Base-by-base conservation (phyloP, 2,329 filamentous ascomycete genomes). In the Bipolaris gigantea region DNA sequence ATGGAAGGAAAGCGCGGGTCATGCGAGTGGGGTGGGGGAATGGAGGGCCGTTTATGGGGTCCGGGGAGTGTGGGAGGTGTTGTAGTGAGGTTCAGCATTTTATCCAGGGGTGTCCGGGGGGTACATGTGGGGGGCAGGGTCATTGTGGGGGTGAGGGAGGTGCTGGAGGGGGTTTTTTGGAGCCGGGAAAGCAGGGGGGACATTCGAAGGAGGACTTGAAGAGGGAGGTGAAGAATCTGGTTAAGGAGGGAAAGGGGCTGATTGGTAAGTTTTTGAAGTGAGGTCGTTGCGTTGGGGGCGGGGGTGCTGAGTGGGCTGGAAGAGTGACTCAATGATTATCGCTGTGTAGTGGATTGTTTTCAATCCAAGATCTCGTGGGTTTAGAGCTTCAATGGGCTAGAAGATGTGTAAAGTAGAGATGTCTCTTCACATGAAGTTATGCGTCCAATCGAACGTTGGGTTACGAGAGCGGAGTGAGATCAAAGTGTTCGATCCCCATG, bases 1-100 rank as follows among this genome's bases (percentile, higher is more conserved):
- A n/a, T n/a, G n/a, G n/a, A n/a, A n/a, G n/a, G n/a, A n/a, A n/a
- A n/a, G n/a, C n/a, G n/a, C n/a, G n/a, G n/a, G n/a, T n/a, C n/a
- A n/a, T n/a, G n/a, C n/a, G n/a, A n/a, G n/a, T n/a, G n/a, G n/a
- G n/a, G n/a, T n/a, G n/a, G n/a, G n/a, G n/a, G n/a, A n/a, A n/a
- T n/a, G n/a, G n/a, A n/a, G n/a, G n/a, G n/a, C n/a, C n/a, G n/a
- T n/a, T n/a, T n/a, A n/a, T n/a, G n/a, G n/a, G n/a, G n/a, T n/a
- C n/a, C n/a, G n/a, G n/a, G n/a, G 72, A 77, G 42, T 77, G 76
- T 44, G 69, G 70, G 1, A 48, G 63, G 32, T 66, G 70, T 34
- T 74, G 73, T 42, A 57, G 60, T 8, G 67, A 72, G 48, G 62
- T 73, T 1, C 57, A 68, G 6, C 66, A 71, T 45, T 71, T 72